A percentile compares a stretch with the other conserved stretches of the same genome.
Evolutionary conservation across 257 asterid genomes (phyloP).

Genomic region (Solanum appendiculatum): DNA sequence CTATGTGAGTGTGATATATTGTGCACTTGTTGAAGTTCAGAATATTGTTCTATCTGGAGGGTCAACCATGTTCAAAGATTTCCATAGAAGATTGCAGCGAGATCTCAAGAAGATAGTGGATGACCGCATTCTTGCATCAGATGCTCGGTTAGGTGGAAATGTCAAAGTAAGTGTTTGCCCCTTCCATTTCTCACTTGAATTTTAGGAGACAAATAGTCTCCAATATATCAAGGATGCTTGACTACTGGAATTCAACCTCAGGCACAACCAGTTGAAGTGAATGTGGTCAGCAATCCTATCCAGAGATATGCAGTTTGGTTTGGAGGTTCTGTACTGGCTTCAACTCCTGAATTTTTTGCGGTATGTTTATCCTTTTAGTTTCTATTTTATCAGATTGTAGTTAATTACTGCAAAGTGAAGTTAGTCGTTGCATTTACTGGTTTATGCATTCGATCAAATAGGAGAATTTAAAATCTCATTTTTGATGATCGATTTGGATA

Average conservation of each 20-base stretch:
- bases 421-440: background rate
- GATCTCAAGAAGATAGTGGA: slow-evolving; percentile 85
- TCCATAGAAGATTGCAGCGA: slow-evolving; percentile 77
- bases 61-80: slow-evolving; percentile 94
- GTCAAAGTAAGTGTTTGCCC: slow-evolving; percentile 33
- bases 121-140: slow-evolving; percentile 49
- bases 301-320: slow-evolving; percentile 98
- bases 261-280: slow-evolving; percentile 92
- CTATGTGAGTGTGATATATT: background rate
- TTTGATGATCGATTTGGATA: background rate
- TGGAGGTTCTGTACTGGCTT: slow-evolving; percentile 96
- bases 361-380: slow-evolving; percentile 24
- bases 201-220: background rate
- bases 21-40: slow-evolving; percentile 29
- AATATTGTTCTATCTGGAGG: slow-evolving; percentile 93
- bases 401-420: background rate
- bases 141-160: slow-evolving; percentile 57
- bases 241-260: slow-evolving; percentile 18
- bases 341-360: slow-evolving; percentile 88
- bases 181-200: background rate
- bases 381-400: background rate
- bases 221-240: background rate
- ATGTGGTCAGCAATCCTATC: slow-evolving; percentile 85
- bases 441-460: background rate
- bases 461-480: background rate